phyloP scores from a whole-genome alignment of 2,329 filamentous ascomycete genomes.

The Hypoxylon rubiginosum region DNA sequence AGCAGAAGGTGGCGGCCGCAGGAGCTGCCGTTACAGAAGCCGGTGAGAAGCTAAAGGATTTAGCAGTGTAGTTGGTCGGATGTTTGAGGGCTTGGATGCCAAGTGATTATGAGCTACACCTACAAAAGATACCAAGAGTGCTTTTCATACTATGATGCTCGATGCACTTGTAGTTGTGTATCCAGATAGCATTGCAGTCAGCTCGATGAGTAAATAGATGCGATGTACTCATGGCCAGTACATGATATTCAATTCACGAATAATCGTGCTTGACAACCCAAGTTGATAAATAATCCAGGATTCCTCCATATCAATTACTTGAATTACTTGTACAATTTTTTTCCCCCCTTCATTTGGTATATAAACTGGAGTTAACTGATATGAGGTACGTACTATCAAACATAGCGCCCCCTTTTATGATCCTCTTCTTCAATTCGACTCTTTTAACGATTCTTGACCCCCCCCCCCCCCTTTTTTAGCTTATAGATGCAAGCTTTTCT shows the following conservation, averaged over 20 bases:
- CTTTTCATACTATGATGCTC: constrained; percentile 11
- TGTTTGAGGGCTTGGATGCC: constrained; percentile 1
- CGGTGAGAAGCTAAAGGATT: constrained; percentile 48
- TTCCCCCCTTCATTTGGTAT: not conserved
- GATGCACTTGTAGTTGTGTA: constrained; percentile 6
- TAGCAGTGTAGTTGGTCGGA: constrained; percentile 40
- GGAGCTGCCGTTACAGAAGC: constrained; percentile 44
- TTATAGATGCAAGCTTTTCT: constrained; percentile 1
- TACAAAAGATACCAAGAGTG: constrained; percentile 14
- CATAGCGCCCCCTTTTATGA: not conserved
- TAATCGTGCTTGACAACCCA: not conserved
- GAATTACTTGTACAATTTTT: not conserved
- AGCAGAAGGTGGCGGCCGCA: constrained; percentile 46
- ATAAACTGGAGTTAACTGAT: not conserved
- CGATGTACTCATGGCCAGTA: not conserved
- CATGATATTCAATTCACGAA: not conserved
- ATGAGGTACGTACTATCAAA: too few relatives aligned
- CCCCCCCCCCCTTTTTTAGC: too few relatives aligned
- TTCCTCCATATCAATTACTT: not conserved
- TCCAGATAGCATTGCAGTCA: constrained; percentile 15
- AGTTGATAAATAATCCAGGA: not conserved
- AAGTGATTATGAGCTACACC: constrained; percentile 2
- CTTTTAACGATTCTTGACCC: not conserved
- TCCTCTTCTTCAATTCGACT: not conserved
- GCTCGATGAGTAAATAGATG: constrained; percentile 5